These are phyloP conservation scores for Citrus medica DNA, from an alignment of 345 rosid species.

Conservation along the genomic window DNA sequence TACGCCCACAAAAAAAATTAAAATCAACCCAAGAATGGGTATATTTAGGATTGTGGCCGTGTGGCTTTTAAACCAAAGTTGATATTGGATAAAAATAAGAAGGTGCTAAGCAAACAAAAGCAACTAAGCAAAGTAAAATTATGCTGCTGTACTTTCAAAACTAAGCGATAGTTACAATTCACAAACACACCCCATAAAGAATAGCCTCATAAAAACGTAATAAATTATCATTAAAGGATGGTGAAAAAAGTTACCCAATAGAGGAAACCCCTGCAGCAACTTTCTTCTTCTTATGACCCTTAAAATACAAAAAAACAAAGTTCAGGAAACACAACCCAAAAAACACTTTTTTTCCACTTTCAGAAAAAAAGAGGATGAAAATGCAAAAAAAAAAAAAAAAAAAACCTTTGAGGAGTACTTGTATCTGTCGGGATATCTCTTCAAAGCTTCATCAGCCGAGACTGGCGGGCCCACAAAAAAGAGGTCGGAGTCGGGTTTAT, in stretches of 20 bases:
- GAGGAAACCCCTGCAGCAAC: not conserved
- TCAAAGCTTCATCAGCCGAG: conserved; percentile 20
- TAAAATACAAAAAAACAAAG: not conserved
- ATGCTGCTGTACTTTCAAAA: no score
- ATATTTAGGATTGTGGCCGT: not conserved
- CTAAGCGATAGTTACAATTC: not conserved
- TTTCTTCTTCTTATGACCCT: not conserved
- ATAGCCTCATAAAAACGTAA: not conserved
- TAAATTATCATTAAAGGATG: not conserved
- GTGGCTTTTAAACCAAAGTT: not conserved
- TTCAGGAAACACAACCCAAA: not conserved
- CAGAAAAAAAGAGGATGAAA: not conserved
- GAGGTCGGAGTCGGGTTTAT: conserved; percentile 14
- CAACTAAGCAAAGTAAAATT: not conserved
- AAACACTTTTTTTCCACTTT: no score
- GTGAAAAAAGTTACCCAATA: not conserved
- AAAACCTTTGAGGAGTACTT: conserved; percentile 1
- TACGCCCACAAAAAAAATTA: not conserved
- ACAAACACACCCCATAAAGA: not conserved
- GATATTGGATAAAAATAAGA: not conserved
- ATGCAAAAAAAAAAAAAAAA: not conserved
- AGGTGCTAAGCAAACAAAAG: not conserved
- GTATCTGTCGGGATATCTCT: conserved; percentile 24
- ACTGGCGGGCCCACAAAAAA: conserved; percentile 21
- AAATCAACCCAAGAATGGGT: not conserved